phyloP scores from a whole-genome alignment of 202 grass and related monocot species.

The Zizania palustris region DNA sequence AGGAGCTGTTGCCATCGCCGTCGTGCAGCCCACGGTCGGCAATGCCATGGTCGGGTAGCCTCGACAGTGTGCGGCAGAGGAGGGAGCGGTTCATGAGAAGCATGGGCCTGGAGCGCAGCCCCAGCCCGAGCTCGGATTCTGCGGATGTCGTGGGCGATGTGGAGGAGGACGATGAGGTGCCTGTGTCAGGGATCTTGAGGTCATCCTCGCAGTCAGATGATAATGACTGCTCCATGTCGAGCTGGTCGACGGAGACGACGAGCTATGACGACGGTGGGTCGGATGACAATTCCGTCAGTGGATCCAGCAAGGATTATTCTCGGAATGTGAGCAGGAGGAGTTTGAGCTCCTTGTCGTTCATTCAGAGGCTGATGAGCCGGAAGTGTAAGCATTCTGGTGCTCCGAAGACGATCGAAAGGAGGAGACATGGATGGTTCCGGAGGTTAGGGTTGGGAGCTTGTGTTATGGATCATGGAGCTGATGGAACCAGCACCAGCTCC shows the following conservation, averaged over 20 bases:
- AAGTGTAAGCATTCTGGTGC: conserved; percentile 37
- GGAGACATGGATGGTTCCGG: conserved; percentile 64
- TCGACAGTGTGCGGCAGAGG: conserved; percentile 45
- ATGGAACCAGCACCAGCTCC: conserved; percentile 53
- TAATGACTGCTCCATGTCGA: conserved; percentile 49
- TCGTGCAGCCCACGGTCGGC: conserved; percentile 52
- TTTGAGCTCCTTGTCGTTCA: conserved; percentile 65
- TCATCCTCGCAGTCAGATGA: conserved; percentile 43
- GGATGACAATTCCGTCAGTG: conserved; percentile 60
- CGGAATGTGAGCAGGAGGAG: conserved; percentile 64
- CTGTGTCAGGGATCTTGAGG: conserved; percentile 46
- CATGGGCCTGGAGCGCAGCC: conserved; percentile 52
- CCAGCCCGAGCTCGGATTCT: conserved; percentile 45
- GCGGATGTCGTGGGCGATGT: conserved; percentile 26
- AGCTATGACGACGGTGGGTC: conserved; percentile 48
- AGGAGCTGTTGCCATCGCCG: conserved; percentile 56
- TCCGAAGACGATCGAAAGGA: conserved; percentile 50
- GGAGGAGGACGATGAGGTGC: conserved; percentile 5
- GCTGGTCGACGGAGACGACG: conserved; percentile 57
- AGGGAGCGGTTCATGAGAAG: conserved; percentile 57
- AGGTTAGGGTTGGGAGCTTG: conserved; percentile 59
- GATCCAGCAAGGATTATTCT: conserved; percentile 59
- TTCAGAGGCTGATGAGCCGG: conserved; percentile 59
- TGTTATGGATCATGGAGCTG: conserved; percentile 43
- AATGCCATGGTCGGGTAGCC: conserved; percentile 51